These are phyloP conservation scores for Globisporangium acanthophoron DNA, from an alignment of 352 stramenopile species.

Conservation along the genomic window DNA sequence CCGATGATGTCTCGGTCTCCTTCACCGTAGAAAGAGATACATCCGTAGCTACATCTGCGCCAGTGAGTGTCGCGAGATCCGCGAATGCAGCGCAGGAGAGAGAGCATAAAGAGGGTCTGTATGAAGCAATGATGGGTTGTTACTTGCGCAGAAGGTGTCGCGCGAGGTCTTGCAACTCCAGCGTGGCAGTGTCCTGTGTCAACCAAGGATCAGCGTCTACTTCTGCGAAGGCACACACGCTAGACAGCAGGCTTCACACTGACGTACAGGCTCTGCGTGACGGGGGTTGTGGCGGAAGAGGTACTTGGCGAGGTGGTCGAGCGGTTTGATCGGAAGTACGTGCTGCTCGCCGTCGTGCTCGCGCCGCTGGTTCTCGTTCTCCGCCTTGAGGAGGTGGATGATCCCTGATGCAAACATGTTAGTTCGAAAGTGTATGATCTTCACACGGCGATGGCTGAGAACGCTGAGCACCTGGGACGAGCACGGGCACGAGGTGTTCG, in stretches of 20 bases:
- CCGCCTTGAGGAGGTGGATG: slow-evolving; percentile 46
- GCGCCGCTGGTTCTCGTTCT: slow-evolving; percentile 32
- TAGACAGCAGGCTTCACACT: neutral
- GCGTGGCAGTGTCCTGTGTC: slow-evolving; percentile 22
- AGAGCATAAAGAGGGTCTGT: neutral
- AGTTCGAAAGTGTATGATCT: no score
- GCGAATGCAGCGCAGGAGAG: neutral
- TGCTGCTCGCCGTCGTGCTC: slow-evolving; percentile 33
- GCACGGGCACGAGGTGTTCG: slow-evolving; percentile 47
- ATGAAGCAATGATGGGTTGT: neutral
- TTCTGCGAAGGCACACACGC: neutral
- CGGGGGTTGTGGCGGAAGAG: slow-evolving; percentile 63
- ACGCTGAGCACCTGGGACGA: slow-evolving; percentile 36
- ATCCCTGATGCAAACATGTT: slow-evolving; percentile 19
- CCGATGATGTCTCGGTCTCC: slow-evolving; percentile 55
- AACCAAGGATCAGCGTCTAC: neutral
- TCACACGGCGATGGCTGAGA: neutral
- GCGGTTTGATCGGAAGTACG: slow-evolving; percentile 34
- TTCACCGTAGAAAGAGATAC: slow-evolving; percentile 25
- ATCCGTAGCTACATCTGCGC: neutral
- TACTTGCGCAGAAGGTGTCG: slow-evolving; percentile 34
- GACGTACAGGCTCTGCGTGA: slow-evolving; percentile 39
- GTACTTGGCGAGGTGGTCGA: slow-evolving; percentile 65
- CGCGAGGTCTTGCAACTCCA: slow-evolving; percentile 29
- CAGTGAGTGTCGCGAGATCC: neutral